phyloP scores from a whole-genome alignment of 2,329 filamentous ascomycete genomes.

The Phyllosticta paracitricarpa region DNA sequence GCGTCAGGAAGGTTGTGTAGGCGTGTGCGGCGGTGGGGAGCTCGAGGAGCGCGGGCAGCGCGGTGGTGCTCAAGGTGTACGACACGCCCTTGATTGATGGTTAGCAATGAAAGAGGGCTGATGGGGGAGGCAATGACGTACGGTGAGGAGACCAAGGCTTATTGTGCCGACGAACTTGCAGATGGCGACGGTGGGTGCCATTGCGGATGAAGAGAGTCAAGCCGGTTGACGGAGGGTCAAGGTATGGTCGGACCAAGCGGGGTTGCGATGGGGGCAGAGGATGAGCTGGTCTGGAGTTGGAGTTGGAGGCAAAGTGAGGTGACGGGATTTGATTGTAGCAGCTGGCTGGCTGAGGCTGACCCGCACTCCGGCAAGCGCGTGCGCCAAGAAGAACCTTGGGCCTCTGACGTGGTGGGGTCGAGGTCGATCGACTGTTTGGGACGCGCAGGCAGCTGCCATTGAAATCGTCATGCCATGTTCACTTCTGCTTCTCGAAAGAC shows the following conservation, averaged over 20 bases:
- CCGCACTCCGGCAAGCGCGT: neutral
- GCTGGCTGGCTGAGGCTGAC: neutral
- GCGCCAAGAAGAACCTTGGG: neutral
- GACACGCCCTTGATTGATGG: slow-evolving; percentile 61
- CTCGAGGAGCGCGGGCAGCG: slow-evolving; percentile 69
- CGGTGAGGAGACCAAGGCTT: slow-evolving; percentile 77
- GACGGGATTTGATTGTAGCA: neutral
- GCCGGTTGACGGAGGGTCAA: neutral
- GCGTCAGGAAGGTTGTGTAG: slow-evolving; percentile 52
- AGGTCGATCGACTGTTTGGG: neutral
- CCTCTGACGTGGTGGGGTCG: neutral
- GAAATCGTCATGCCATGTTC: neutral
- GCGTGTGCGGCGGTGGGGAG: slow-evolving; percentile 68
- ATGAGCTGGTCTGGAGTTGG: neutral
- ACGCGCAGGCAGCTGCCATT: neutral
- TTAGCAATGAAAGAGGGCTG: slow-evolving; percentile 3
- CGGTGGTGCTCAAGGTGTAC: slow-evolving; percentile 68
- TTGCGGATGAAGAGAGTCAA: slow-evolving; percentile 28
- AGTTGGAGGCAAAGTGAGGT: neutral
- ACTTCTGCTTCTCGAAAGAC: neutral
- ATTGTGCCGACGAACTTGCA: slow-evolving; percentile 91
- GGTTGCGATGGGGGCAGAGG: neutral
- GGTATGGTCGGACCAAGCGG: neutral
- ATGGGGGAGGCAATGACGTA: slow-evolving; percentile 38
- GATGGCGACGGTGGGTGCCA: slow-evolving; percentile 62